Conservation (phyloP, 305 asterid genomes). For the Petunia hybrid region DNA sequence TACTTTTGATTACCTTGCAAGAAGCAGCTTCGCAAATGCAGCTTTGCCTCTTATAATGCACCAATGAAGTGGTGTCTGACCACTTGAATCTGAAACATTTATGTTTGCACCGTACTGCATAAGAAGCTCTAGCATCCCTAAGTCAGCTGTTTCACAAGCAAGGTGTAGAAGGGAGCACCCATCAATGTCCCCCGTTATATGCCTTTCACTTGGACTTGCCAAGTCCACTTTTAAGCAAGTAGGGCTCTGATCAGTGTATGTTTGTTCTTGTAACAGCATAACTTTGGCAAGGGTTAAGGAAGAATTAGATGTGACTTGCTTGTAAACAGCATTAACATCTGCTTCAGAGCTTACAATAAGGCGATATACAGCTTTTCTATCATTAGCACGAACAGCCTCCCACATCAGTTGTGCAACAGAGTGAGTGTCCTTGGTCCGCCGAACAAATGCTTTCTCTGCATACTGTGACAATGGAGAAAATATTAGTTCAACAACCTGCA, state of each 20-base stretch:
- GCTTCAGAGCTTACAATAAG: slow-evolving; percentile 81
- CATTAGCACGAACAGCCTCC: slow-evolving; percentile 90
- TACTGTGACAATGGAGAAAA: slow-evolving; percentile 59
- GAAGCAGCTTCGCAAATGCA: slow-evolving; percentile 74
- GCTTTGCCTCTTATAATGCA: slow-evolving; percentile 72
- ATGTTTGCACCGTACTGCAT: slow-evolving; percentile 89
- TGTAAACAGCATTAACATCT: slow-evolving; percentile 68
- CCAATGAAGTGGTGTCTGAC: slow-evolving; percentile 80
- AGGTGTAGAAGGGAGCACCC: slow-evolving; percentile 93
- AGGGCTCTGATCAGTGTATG: slow-evolving; percentile 52
- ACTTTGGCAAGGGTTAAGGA: slow-evolving; percentile 95
- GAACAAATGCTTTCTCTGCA: slow-evolving; percentile 82
- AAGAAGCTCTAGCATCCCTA: slow-evolving; percentile 97
- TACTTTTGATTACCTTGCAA: slow-evolving; percentile 65
- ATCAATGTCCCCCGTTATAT: slow-evolving; percentile 50
- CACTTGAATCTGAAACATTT: slow-evolving; percentile 75
- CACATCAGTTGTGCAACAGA: slow-evolving; percentile 73
- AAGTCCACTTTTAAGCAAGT: slow-evolving; percentile 55
- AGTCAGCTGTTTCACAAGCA: slow-evolving; percentile 90
- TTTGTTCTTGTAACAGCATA: slow-evolving; percentile 87
- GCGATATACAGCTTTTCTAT: slow-evolving; percentile 80
- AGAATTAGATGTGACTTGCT: slow-evolving; percentile 55
- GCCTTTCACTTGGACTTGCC: slow-evolving; percentile 56
- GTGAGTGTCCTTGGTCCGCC: slow-evolving; percentile 67
- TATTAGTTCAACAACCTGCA: slow-evolving; percentile 25